Evolutionary conservation across 192 early-diverging fungal species (phyloP).

Genomic region (Dispira parvispora): DNA sequence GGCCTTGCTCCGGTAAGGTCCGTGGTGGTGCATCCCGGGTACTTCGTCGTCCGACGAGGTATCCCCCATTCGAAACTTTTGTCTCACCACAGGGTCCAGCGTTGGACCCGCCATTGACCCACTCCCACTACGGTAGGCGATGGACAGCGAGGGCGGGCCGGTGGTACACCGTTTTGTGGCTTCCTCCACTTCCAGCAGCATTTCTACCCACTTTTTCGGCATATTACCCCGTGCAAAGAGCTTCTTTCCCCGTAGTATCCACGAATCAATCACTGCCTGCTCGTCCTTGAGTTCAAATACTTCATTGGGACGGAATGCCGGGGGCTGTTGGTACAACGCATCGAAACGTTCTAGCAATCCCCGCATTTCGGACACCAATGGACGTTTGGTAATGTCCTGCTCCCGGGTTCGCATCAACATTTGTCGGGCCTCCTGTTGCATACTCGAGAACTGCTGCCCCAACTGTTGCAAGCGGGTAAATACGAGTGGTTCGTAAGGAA

Average conservation of each 20-base stretch:
- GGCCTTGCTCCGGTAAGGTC: background rate
- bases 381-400: conserved; percentile 16
- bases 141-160: background rate
- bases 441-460: conserved; percentile 15
- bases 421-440: conserved; percentile 13
- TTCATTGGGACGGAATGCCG: background rate
- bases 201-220: conserved; percentile 12
- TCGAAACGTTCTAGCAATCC: conserved; percentile 12
- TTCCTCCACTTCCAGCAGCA: conserved; percentile 12
- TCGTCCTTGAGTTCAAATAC: conserved; percentile 2
- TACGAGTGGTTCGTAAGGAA: conserved; percentile 14
- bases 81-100: background rate
- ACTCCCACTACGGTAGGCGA: background rate
- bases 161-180: conserved; percentile 6
- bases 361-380: conserved; percentile 17
- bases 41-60: background rate
- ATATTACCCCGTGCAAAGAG: conserved; percentile 10
- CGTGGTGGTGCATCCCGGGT: background rate
- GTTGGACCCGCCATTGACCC: background rate
- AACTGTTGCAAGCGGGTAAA: conserved; percentile 17
- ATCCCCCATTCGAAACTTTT: background rate
- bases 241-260: conserved; percentile 11
- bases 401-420: conserved; percentile 13
- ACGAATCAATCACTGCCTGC: conserved; percentile 4
- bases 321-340: conserved; percentile 1